Evolutionary conservation across 2,329 filamentous ascomycete genomes (phyloP).

Genomic region (Corynespora cassiicola): DNA sequence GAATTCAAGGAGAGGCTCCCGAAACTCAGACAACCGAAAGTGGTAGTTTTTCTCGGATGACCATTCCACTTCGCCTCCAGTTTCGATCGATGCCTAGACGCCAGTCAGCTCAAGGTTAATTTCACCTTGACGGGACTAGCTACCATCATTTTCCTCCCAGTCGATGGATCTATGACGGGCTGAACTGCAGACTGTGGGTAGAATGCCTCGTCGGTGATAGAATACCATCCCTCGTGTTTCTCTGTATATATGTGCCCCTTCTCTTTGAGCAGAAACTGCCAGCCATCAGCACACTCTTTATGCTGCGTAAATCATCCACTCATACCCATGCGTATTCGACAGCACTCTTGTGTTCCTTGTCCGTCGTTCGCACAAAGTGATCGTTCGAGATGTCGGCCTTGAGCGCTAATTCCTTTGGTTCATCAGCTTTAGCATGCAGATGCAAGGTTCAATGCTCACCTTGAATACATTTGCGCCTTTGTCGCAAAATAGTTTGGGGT

Average conservation of each 20-base stretch:
- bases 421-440: conserved; percentile 12
- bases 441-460: conserved; percentile 43
- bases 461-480: conserved; percentile 80
- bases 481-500: conserved; percentile 88
- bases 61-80: conserved; percentile 94
- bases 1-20: conserved; percentile 77
- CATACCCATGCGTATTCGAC: conserved; percentile 87
- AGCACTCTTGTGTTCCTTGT: conserved; percentile 78
- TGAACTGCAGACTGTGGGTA: conserved; percentile 81
- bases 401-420: conserved; percentile 67
- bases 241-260: conserved; percentile 81
- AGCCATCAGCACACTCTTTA: conserved; percentile 24
- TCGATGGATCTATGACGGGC: conserved; percentile 76
- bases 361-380: conserved; percentile 92
- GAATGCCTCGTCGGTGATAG: conserved; percentile 94
- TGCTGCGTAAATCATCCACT: too few species aligned
- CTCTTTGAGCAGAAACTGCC: conserved; percentile 71
- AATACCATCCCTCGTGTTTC: conserved; percentile 95
- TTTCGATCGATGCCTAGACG: conserved; percentile 73
- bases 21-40: conserved; percentile 85
- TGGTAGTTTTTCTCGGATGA: conserved; percentile 93
- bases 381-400: conserved; percentile 76
- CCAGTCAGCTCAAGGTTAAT: conserved; percentile 16
- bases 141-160: conserved; percentile 81
- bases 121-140: conserved; percentile 8